A percentile compares a stretch with the other conserved stretches of the same genome.
Evolutionary conservation across 169 alveolate species (phyloP).

Genomic region (Eimeria acervulina): DNA sequence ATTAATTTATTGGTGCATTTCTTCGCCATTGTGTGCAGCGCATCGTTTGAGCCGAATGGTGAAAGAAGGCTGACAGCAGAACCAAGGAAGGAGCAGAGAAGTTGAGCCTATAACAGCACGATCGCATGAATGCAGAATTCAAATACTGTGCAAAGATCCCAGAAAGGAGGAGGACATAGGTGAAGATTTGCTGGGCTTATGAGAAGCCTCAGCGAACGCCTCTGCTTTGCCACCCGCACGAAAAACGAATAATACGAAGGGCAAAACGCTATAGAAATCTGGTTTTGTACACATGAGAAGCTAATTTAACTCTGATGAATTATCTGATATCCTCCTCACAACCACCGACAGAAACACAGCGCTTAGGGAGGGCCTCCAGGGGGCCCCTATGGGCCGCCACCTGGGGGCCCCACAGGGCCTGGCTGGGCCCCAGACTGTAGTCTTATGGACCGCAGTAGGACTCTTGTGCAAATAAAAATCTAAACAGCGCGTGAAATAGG

Average conservation of each 20-base stretch:
- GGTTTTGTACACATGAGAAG: neutral
- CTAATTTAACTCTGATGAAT: neutral
- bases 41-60: neutral
- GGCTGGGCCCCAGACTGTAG: neutral
- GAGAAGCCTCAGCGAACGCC: neutral
- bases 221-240: neutral
- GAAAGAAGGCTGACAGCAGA: neutral
- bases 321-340: neutral
- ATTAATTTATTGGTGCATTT: neutral
- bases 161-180: neutral
- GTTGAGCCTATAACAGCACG: neutral
- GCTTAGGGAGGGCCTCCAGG: neutral
- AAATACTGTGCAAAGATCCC: neutral
- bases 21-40: neutral
- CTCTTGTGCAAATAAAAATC: neutral
- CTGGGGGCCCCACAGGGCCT: neutral
- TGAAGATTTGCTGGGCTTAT: neutral
- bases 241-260: neutral
- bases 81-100: neutral
- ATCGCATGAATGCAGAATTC: neutral
- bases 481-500: neutral
- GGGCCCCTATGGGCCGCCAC: too few species aligned
- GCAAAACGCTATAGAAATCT: neutral
- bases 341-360: neutral
- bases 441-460: neutral